These are phyloP conservation scores for Suillus subalutaceus DNA, from an alignment of 768 basidiomycete species.

Conservation along the genomic window DNA sequence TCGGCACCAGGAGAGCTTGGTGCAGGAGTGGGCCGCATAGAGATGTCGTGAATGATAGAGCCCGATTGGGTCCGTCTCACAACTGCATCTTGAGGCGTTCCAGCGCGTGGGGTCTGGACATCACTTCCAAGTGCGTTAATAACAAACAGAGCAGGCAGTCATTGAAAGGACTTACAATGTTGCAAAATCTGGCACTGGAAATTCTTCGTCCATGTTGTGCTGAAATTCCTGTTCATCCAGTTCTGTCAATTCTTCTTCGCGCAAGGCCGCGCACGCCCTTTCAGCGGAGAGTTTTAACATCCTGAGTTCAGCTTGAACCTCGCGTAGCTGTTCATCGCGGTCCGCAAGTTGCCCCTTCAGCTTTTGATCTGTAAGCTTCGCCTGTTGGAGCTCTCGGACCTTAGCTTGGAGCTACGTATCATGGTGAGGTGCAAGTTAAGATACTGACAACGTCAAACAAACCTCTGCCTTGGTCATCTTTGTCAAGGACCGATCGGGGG, in stretches of 20 bases:
- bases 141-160: background rate
- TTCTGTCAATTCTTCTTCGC: constrained; percentile 17
- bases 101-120: constrained; percentile 1
- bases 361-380: constrained; percentile 18
- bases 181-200: constrained; percentile 10
- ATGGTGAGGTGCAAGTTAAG: background rate
- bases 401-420: constrained; percentile 1
- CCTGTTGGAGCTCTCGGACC: constrained; percentile 3
- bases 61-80: constrained; percentile 49
- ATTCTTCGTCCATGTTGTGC: background rate
- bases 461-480: constrained; percentile 49
- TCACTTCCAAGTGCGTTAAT: background rate
- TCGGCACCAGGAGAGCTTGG: constrained; percentile 38
- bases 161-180: constrained; percentile 3
- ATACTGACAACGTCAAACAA: constrained; percentile 3
- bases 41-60: constrained; percentile 47
- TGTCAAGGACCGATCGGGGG: constrained; percentile 29
- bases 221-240: constrained; percentile 12
- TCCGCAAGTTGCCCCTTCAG: constrained; percentile 32
- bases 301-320: constrained; percentile 9
- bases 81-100: constrained; percentile 8
- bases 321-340: constrained; percentile 24
- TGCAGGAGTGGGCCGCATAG: constrained; percentile 54
- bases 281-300: background rate
- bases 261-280: background rate